Base-by-base conservation (phyloP, 345 rosid species). In the Pistacia integerrima region DNA sequence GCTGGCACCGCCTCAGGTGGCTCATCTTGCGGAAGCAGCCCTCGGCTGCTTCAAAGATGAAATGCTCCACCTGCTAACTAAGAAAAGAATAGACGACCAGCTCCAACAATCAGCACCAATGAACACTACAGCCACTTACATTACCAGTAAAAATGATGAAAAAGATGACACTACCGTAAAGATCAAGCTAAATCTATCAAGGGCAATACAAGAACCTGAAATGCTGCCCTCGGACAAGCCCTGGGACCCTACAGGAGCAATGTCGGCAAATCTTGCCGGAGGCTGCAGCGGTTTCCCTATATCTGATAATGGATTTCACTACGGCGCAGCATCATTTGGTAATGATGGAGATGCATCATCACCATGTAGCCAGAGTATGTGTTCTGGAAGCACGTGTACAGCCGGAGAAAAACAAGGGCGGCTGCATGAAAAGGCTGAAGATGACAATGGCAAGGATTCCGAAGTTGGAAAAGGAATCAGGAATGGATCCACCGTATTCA, bases 31-130 rank as follows among this genome's bases (percentile, higher is more conserved):
- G 0, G 99, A 96, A 85, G 99, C 97, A 5, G 97, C 99, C 1
- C 93, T 96, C 4, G 99, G 98, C 41, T 96, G 98, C 90, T 96
- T 96, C 84, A 92, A 96, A 73, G 99, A 96, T 73, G 98, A 96
- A 74, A 96, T 96, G 98, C 95, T 94, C 67, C 98, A 91, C 86
- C 93, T 93, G 77, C 97, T 96, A 70, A 91, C 97, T 62, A 96
- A 92, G 92, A 96, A 91, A 77, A 88, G 91, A 28, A 87, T 93
- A n/a, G 93, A 92, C 79, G 89, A 87, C 85, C 94, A 93, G 82
- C 86, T 88, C 73, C 87, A 90, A 62, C 89, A 84, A 74, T 74
- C 88, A 14, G 76, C 73, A 44, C 75, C 75, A 12, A 80, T 84
- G 69, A 86, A 77, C 64, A 70, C 76, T 38, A 11, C 87, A 9